Base-by-base conservation (phyloP, 768 basidiomycete genomes). In the Tricholoma flavovirens region DNA sequence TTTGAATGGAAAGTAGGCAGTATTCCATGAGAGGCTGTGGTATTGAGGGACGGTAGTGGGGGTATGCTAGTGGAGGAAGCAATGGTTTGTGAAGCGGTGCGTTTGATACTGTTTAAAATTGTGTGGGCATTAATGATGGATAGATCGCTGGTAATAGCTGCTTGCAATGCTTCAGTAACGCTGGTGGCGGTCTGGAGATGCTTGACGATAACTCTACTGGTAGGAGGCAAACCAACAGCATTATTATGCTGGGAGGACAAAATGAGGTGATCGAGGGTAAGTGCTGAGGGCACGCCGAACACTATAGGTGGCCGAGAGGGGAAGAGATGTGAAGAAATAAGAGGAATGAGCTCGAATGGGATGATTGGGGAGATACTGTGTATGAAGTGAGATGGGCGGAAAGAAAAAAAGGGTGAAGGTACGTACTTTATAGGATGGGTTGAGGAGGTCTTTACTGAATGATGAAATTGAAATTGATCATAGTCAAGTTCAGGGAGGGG, bases 381-480 rank as follows among this genome's bases (percentile, higher is more conserved):
- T 33, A 54, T 19, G 32, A 26, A 24, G 30, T 48, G 40, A 42
- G 22, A 30, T 53, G 30, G 4, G 11, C 19, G 30, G 51, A 30
- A 14, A 29, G 53, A 24, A 59, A 46, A 22, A 72, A 6, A 63
- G 59, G 17, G 71, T 72, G 51, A 73, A 5, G 73, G 81, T 51
- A 30, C 29, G 10, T 59, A 90, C 89, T 92, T 90, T 66, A 95
- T 88, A 6, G 92, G 91, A 69, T 93, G 91, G 0, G 87, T 81
- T 21, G 80, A 76, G 2, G 89, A 91, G 1, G 90, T 93, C 65
- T 90, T 93, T 56, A 86, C 38, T 21, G 60, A 51, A 46, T 57
- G 49, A 11, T 60, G 33, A n/a, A 48, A 5, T n/a, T 30, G 15
- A 9, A 32, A 42, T 43, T 36, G 11, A 32, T 21, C 10, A 29